A percentile compares a stretch with the other conserved stretches of the same genome.
Conservation (phyloP, 2,329 filamentous ascomycete species). For the Penicillium sp. region DNA sequence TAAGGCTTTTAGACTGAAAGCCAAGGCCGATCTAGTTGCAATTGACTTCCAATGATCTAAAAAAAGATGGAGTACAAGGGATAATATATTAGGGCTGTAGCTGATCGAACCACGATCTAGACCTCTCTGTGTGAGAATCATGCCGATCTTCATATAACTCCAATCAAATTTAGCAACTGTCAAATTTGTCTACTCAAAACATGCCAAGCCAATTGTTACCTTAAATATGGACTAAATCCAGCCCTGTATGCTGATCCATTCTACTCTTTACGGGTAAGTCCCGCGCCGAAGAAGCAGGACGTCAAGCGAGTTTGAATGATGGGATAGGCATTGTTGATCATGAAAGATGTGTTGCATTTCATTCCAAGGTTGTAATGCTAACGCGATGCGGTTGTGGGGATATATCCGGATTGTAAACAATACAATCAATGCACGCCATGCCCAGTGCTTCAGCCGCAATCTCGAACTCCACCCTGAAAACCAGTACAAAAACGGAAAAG, state of each 20-base stretch:
- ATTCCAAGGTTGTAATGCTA: conserved; percentile 1
- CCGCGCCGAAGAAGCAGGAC: too few relatives aligned
- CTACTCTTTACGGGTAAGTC: too few relatives aligned
- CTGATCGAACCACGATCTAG: neutral
- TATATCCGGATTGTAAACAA: conserved; percentile 3
- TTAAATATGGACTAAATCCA: neutral
- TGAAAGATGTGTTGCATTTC: neutral
- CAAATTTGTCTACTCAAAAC: neutral
- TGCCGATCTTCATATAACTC: neutral
- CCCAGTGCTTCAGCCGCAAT: neutral
- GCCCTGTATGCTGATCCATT: neutral
- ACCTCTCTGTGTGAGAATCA: neutral
- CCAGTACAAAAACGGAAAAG: neutral
- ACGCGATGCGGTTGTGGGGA: conserved; percentile 3
- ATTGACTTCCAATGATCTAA: conserved; percentile 1
- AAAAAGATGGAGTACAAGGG: neutral
- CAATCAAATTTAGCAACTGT: neutral
- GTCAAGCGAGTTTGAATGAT: too few relatives aligned
- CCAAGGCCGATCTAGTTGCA: conserved; percentile 7
- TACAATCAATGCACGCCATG: conserved; percentile 2
- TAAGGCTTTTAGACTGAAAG: conserved; percentile 4
- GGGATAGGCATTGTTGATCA: neutral
- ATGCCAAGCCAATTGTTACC: neutral
- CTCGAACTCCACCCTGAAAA: neutral
- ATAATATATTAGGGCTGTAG: neutral